Evolutionary conservation across 768 basidiomycete species (phyloP), one percentile per base, ranked within the genome.

Genomic region (Boletus fagicola): DNA sequence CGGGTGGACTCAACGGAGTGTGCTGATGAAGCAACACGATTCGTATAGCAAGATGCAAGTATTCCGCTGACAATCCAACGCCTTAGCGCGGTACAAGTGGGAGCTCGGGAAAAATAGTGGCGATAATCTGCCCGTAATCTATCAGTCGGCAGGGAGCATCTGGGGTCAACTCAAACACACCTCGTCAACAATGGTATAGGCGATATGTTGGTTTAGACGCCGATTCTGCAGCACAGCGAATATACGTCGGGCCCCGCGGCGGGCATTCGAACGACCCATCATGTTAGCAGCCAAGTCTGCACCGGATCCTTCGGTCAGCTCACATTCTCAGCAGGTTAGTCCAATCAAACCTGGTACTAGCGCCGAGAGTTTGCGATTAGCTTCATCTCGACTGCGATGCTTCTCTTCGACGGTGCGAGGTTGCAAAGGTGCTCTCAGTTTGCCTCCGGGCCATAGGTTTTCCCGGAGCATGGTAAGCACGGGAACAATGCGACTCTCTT

Each of bases 181-280:
- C 83, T 98, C 96, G 61, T 98, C 95, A 28, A 93, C 74, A 53
- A 97, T 82, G 38, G 85, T 91, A 68, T 97, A 91, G 16, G 86
- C 82, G 53, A 98, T 86, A 68, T 97, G 94, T 67, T 96, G 93
- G 71, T 96, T 97, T 33, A 98, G 78, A n/a, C 96, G 83, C 47
- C 86, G 83, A 68, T 98, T 97, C 73, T 99, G 97, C 43, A 98
- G 69, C 2, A 96, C 93, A 5, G 94, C 87, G 70, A 98, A 98
- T 58, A 97, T 90, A 49, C 94, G 81, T 40, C 94, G 81, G 10
- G 96, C 94, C 16, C 95, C 97, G 43, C 94, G 82, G 13, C 94
- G 84, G 18, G 96, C 94, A 68, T 99, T 98, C 4, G 91, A 88
- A 31, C 94, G 83, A n/a, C 97, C 97, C 62, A 98, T 98, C 89